Conservation (phyloP, 805 yeast genomes). For the Cyberlindnera maclurae region DNA sequence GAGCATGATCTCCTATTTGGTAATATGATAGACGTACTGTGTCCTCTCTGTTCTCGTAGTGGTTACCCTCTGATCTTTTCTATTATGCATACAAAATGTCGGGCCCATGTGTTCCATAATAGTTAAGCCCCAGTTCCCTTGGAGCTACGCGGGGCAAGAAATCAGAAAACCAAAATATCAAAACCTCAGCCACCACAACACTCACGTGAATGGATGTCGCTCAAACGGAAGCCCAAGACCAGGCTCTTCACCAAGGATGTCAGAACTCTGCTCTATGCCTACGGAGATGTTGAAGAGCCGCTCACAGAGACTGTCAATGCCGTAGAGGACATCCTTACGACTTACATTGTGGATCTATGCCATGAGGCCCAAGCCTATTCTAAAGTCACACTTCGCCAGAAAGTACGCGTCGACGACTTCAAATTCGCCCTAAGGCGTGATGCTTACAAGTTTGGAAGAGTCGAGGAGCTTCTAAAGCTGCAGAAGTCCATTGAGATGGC, state of each 20-base stretch:
- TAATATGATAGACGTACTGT: no score
- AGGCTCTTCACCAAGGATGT: conserved; percentile 43
- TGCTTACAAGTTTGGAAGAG: conserved; percentile 60
- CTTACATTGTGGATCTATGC: conserved; percentile 56
- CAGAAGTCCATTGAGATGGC: conserved; percentile 61
- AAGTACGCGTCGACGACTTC: conserved; percentile 66
- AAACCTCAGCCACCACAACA: neutral
- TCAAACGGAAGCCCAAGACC: conserved; percentile 30
- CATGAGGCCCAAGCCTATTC: conserved; percentile 46
- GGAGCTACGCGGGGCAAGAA: no score
- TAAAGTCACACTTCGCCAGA: conserved; percentile 45
- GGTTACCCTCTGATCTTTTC: no score
- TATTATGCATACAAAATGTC: no score
- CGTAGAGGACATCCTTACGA: conserved; percentile 60
- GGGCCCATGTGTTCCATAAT: no score
- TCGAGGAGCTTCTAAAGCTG: conserved; percentile 52
- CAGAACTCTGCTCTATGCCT: conserved; percentile 57
- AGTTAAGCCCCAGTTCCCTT: neutral
- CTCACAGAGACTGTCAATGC: conserved; percentile 57
- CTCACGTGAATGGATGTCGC: no score
- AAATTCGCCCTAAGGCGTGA: conserved; percentile 63
- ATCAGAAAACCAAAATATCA: neutral
- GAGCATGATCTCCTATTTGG: no score
- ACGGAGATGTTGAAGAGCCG: conserved; percentile 67
- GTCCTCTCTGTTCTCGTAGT: no score